Evolutionary conservation across 2,329 filamentous ascomycete genomes (phyloP).

Genomic region (Trichoderma aggressivum): DNA sequence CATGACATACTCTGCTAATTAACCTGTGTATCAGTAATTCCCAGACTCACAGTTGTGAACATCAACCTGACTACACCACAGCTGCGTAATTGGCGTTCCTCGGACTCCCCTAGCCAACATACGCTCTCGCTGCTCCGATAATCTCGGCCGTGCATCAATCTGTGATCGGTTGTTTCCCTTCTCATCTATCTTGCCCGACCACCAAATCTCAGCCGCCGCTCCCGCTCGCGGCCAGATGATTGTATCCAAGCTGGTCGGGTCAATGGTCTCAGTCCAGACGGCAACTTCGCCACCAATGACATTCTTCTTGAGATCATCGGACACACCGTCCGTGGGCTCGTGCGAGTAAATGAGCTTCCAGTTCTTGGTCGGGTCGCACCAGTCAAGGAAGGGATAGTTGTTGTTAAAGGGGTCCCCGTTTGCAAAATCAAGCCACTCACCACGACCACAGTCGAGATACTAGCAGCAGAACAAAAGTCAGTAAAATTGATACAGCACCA

Average conservation of each 20-base stretch:
- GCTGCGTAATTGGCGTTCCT: slow-evolving; percentile 51
- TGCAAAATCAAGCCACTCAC: slow-evolving; percentile 72
- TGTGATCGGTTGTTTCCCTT: slow-evolving; percentile 67
- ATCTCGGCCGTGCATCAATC: slow-evolving; percentile 63
- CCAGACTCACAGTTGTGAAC: slow-evolving; percentile 8
- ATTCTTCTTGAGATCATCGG: slow-evolving; percentile 57
- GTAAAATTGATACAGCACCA: not conserved
- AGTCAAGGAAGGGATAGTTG: slow-evolving; percentile 71
- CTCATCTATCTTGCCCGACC: slow-evolving; percentile 68
- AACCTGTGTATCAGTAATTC: not conserved
- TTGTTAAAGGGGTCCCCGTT: slow-evolving; percentile 47
- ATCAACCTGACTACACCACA: slow-evolving; percentile 18
- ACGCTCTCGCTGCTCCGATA: slow-evolving; percentile 74
- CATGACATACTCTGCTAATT: not conserved
- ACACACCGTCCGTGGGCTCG: slow-evolving; percentile 66
- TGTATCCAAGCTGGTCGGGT: slow-evolving; percentile 67
- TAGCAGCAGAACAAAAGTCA: slow-evolving; percentile 29
- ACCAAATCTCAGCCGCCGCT: slow-evolving; percentile 75
- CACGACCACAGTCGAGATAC: slow-evolving; percentile 82
- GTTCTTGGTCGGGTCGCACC: slow-evolving; percentile 75
- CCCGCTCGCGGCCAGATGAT: slow-evolving; percentile 75
- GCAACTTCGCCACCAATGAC: slow-evolving; percentile 80
- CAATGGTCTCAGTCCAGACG: slow-evolving; percentile 76
- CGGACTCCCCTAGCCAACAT: slow-evolving; percentile 65
- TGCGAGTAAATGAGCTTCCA: slow-evolving; percentile 81